phyloP scores from a whole-genome alignment of 2,329 filamentous ascomycete genomes.

The Chalara sp. region DNA sequence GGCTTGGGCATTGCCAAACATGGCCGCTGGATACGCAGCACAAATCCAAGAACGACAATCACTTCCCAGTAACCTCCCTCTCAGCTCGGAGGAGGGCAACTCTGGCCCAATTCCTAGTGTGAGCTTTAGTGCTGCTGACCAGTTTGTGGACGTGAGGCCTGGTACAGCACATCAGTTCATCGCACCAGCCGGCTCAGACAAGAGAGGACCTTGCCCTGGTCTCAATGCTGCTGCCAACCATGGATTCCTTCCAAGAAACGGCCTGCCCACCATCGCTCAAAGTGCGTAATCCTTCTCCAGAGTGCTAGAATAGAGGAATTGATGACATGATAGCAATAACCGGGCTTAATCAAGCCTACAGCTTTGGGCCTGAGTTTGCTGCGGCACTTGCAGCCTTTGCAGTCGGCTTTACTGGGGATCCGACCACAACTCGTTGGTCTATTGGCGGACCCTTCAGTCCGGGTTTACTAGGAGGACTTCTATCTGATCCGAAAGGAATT shows the following conservation, averaged over 20 bases:
- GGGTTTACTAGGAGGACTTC: conserved; percentile 20
- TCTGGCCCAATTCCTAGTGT: too few species aligned
- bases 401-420: conserved; percentile 41
- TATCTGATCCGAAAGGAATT: conserved; percentile 39
- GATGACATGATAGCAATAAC: too few species aligned
- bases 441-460: conserved; percentile 38
- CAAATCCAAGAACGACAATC: too few species aligned
- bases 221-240: conserved; percentile 37
- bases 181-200: conserved; percentile 11
- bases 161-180: conserved; percentile 10
- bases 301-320: too few species aligned
- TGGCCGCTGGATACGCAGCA: too few species aligned
- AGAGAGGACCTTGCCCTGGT: conserved; percentile 29
- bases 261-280: conserved; percentile 24
- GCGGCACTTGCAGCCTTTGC: conserved; percentile 35
- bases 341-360: conserved; percentile 29
- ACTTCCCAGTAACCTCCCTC: too few species aligned
- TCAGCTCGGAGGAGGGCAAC: too few species aligned
- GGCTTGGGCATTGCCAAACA: too few species aligned
- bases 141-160: too few species aligned
- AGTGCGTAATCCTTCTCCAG: conserved; percentile 18
- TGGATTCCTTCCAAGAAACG: conserved; percentile 33
- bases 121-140: too few species aligned
- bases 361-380: conserved; percentile 36
- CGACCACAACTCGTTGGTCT: conserved; percentile 36